Percentiles rank a stretch among this genome's conserved stretches.
Conservation (phyloP, 805 yeast species). For the Cyberlindnera veronae region DNA sequence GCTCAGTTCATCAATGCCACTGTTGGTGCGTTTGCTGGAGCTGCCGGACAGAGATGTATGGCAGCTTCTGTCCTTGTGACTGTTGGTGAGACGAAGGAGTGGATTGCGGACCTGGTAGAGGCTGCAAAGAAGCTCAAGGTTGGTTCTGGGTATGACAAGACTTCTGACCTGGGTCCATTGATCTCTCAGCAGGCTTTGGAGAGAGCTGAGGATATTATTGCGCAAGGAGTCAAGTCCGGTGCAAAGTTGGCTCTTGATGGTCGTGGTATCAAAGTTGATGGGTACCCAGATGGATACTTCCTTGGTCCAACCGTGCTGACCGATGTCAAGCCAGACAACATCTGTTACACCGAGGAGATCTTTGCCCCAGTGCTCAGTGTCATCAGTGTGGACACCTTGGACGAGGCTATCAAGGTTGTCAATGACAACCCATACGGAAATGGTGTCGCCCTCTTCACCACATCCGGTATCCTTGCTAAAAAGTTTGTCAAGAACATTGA, state of each 20-base stretch:
- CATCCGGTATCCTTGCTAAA: slow-evolving; percentile 66
- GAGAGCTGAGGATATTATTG: slow-evolving; percentile 52
- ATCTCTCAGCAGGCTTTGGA: slow-evolving; percentile 54
- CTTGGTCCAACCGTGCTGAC: slow-evolving; percentile 69
- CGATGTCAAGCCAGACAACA: slow-evolving; percentile 58
- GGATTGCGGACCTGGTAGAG: slow-evolving; percentile 57
- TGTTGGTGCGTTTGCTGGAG: slow-evolving; percentile 77
- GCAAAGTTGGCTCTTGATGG: slow-evolving; percentile 64
- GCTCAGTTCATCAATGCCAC: slow-evolving; percentile 59
- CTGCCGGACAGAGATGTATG: slow-evolving; percentile 85
- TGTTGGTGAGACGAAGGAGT: slow-evolving; percentile 58
- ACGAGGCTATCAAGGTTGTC: slow-evolving; percentile 65
- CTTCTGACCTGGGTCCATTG: slow-evolving; percentile 67
- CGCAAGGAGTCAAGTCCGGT: slow-evolving; percentile 50
- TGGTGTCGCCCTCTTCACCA: slow-evolving; percentile 68
- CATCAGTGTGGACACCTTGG: slow-evolving; percentile 59
- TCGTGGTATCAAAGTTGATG: slow-evolving; percentile 44
- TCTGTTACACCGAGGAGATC: slow-evolving; percentile 68
- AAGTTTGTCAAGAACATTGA: slow-evolving; percentile 65
- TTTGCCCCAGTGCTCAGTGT: slow-evolving; percentile 72
- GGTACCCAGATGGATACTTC: slow-evolving; percentile 61
- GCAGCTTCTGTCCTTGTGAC: slow-evolving; percentile 71
- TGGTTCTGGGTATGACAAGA: slow-evolving; percentile 61
- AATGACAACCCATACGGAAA: slow-evolving; percentile 65
- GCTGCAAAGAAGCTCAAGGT: slow-evolving; percentile 56